Conservation (phyloP, 2,329 filamentous ascomycete species). For the Epichloe festucae region DNA sequence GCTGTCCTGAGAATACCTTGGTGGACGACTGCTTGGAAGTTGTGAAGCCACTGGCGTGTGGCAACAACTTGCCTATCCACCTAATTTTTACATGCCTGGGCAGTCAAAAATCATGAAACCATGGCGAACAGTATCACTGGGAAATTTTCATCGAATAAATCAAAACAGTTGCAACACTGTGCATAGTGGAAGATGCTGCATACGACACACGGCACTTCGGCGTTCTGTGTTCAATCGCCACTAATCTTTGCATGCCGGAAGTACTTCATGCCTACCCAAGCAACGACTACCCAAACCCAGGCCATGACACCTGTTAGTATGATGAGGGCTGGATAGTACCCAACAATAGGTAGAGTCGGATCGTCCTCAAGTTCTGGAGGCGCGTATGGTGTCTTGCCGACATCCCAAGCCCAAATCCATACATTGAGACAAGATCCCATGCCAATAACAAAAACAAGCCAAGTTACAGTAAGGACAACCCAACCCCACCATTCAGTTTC, state of each 20-base stretch:
- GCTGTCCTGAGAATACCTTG: too few species aligned
- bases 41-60: too few species aligned
- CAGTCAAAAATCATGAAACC: too few species aligned
- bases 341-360: slow-evolving; percentile 83
- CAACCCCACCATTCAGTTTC: slow-evolving; percentile 98
- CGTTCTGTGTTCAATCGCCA: slow-evolving; percentile 33
- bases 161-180: too few species aligned
- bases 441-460: slow-evolving; percentile 89
- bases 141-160: too few species aligned
- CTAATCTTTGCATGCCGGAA: slow-evolving; percentile 92
- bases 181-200: not conserved
- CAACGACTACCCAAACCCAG: slow-evolving; percentile 96
- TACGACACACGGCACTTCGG: not conserved
- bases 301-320: slow-evolving; percentile 92
- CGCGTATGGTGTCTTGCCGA: slow-evolving; percentile 88
- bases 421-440: slow-evolving; percentile 93
- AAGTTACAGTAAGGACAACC: slow-evolving; percentile 81
- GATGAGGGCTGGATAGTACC: slow-evolving; percentile 91
- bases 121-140: too few species aligned
- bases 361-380: slow-evolving; percentile 93
- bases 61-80: too few species aligned
- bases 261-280: slow-evolving; percentile 99
- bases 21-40: too few species aligned
- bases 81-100: too few species aligned
- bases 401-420: slow-evolving; percentile 99